phyloP scores from a whole-genome alignment of 345 rosid species.

The Arabis hirsuta region DNA sequence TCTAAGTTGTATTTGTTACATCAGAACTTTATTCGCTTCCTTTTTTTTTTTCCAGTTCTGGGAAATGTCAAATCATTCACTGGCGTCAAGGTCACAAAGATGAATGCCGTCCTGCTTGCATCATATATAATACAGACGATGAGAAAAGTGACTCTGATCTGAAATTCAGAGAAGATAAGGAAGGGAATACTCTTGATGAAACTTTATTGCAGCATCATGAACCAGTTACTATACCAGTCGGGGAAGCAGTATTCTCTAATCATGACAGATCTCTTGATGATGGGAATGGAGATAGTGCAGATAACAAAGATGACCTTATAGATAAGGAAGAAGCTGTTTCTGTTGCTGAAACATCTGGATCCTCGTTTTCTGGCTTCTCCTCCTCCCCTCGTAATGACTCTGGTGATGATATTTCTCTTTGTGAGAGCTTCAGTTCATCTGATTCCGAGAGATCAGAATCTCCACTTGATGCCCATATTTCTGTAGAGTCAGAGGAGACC shows the following conservation, averaged over 20 bases:
- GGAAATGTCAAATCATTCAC: slow-evolving; percentile 86
- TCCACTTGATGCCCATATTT: slow-evolving; percentile 45
- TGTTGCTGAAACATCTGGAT: slow-evolving; percentile 57
- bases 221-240: slow-evolving; percentile 43
- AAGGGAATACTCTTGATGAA: slow-evolving; percentile 39
- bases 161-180: slow-evolving; percentile 44
- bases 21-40: slow-evolving; percentile 26
- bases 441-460: slow-evolving; percentile 61
- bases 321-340: slow-evolving; percentile 54
- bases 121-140: slow-evolving; percentile 40
- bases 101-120: slow-evolving; percentile 66
- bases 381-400: slow-evolving; percentile 60
- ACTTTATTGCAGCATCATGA: slow-evolving; percentile 40
- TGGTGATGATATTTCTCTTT: slow-evolving; percentile 71
- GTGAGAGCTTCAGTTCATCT: slow-evolving; percentile 67
- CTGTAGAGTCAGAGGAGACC: slow-evolving; percentile 45
- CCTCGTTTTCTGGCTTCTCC: slow-evolving; percentile 82
- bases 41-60: slow-evolving; percentile 55
- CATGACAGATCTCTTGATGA: slow-evolving; percentile 46
- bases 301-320: slow-evolving; percentile 49
- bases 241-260: slow-evolving; percentile 42
- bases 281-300: slow-evolving; percentile 44
- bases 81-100: slow-evolving; percentile 99
- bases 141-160: slow-evolving; percentile 46
- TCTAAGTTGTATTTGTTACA: slow-evolving; percentile 25